Base-by-base conservation (phyloP, 352 stramenopile genomes). In the Stephanocyclus meneghinianus region DNA sequence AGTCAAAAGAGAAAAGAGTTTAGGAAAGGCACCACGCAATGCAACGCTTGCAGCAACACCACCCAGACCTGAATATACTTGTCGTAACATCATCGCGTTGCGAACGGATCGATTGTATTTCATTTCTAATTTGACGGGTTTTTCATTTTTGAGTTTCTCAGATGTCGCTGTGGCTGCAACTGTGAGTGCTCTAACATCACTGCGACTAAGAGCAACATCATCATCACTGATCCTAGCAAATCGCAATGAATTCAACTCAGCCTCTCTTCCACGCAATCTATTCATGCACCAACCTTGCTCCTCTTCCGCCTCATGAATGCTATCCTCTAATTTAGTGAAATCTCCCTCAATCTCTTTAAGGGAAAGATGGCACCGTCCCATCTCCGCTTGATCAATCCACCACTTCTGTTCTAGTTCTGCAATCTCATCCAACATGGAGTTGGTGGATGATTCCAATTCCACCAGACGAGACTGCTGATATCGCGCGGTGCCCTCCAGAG, bases 81-180 rank as follows among this genome's bases (percentile, higher is more conserved):
- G 69, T 51, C 69, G 59, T 48, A 64, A 7, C 15, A 63, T 15
- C 16, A 76, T 70, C 15, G 44, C 57, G 51, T 63, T 60, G 11
- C 69, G 55, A 18, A 75, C 42, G 16, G 68, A 67, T 68, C 37
- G 50, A 44, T 75, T 68, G 56, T 75, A 75, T 53, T 76, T 76
- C 69, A 76, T 76, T 70, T 76, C 69, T 48, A 76, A 64, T 56
- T 63, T 51, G n/a, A 76, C 69, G 6, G 69, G 69, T 50, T 66
- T 68, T 21, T 60, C n/a, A 45, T 21, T 30, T 50, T 72, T 56
- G 40, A n/a, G 26, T 15, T 59, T 16, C 21, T 35, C 21, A 5
- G 9, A 32, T 37, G 15, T 32, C 8, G 51, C 1, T 59, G 21
- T 1, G 16, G 45, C 45, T 53, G 13, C 45, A 21, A 21, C 45